Conservation (phyloP, 75 land plant genomes). For the Chamaecyparis obtusa region DNA sequence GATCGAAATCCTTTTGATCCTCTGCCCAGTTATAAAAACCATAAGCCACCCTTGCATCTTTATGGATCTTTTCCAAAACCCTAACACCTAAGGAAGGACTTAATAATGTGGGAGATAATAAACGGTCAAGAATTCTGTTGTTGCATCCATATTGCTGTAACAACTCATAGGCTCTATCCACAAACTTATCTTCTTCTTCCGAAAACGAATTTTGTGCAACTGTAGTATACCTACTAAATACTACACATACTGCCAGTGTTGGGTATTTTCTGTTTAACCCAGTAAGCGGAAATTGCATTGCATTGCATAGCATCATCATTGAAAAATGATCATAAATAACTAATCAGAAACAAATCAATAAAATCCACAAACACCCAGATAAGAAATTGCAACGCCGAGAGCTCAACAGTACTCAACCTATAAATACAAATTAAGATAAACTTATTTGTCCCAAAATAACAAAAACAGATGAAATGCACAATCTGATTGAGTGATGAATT, state of each 20-base stretch:
- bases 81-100: background rate
- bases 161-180: background rate
- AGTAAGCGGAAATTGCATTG: background rate
- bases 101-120: background rate
- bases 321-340: background rate
- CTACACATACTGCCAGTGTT: background rate
- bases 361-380: background rate
- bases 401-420: background rate
- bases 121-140: background rate
- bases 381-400: background rate
- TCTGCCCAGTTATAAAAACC: conserved; percentile 10
- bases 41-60: conserved; percentile 2
- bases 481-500: background rate
- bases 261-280: background rate
- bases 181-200: conserved; percentile 12
- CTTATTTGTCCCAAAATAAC: background rate
- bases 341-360: background rate
- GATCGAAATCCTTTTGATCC: conserved; percentile 3
- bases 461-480: background rate
- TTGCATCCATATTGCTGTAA: conserved; percentile 3
- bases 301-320: background rate
- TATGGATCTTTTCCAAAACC: conserved; percentile 11
- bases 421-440: background rate
- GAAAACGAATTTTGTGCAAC: background rate
- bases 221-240: background rate